Evolutionary conservation across 805 yeast genomes (phyloP), one percentile per base, ranked within the genome.

Genomic region (Zygosaccharomyces gambellarensis): DNA sequence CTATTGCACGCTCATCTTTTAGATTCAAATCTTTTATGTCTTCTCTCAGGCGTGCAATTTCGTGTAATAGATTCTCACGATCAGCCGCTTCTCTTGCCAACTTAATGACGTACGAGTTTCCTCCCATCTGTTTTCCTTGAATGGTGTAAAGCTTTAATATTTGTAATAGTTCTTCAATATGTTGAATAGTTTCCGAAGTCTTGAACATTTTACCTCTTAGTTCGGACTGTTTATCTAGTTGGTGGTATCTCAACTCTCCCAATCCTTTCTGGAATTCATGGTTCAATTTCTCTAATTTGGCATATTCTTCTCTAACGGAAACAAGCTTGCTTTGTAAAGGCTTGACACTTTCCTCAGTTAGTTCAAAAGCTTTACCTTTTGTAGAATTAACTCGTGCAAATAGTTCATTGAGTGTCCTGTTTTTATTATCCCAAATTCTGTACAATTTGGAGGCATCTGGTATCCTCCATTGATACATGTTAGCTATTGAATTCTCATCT

Each of bases 391-490:
- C 28, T 2, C 27, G 31, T 5, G 22, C 10, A 30, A 28, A 43
- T 1, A 36, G 39, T 6, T 36, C 43, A 9, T 10, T 9, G 10
- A 43, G 36, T 3, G 30, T 29, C 12, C 43, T 40, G 4, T 31
- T 39, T 4, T 47, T 38, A 7, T 39, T 42, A 6, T 21, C 12
- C 1, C 57, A 6, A 9, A 61, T 53, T 6, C 53, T 48, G 11
- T 36, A 28, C 5, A 69, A 38, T 4, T 43, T 45, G 0, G 28
- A 14, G 5, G 59, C 55, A 46, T 72, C 75, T 11, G 62, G 46
- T 19, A 73, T 47, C 56, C 74, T 69, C 77, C 77, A 73, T 8
- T 71, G 65, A 38, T 67, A 62, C 12, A 62, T 49, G 43, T 60
- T 53, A 12, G 58, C 55, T 1, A 71, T 31, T 0, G 73, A 59